Evolutionary conservation across 2,329 filamentous ascomycete genomes (phyloP).

Genomic region (Alternaria ethzedia): DNA sequence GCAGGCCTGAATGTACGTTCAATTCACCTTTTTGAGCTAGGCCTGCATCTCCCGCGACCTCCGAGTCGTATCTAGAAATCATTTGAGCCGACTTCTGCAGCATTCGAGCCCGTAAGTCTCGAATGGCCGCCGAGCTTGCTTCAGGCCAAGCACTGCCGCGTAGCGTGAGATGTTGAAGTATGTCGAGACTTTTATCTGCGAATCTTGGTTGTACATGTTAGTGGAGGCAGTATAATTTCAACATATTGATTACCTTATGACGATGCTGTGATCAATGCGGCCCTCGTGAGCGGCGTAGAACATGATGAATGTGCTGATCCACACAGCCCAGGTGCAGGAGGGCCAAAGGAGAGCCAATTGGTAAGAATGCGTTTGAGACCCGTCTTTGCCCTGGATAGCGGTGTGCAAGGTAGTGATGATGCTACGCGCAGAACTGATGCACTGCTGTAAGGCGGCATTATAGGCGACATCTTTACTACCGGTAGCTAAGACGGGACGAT

Average conservation of each 20-base stretch:
- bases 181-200: constrained; percentile 29
- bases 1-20: neutral
- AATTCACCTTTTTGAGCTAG: neutral
- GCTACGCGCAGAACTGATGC: constrained; percentile 58
- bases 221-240: neutral
- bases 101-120: constrained; percentile 28
- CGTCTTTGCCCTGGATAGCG: constrained; percentile 13
- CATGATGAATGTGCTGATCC: constrained; percentile 61
- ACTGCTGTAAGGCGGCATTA: constrained; percentile 58
- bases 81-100: neutral
- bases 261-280: constrained; percentile 49
- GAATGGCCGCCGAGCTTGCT: constrained; percentile 37
- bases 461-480: constrained; percentile 54
- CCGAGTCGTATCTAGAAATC: neutral
- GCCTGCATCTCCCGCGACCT: neutral
- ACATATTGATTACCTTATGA: constrained; percentile 46
- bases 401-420: constrained; percentile 54
- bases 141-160: constrained; percentile 40
- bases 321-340: constrained; percentile 60
- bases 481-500: constrained; percentile 58
- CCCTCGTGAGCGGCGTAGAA: constrained; percentile 58
- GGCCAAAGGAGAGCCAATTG: constrained; percentile 55
- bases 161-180: constrained; percentile 34
- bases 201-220: constrained; percentile 23
- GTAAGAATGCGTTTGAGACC: neutral